Evolutionary conservation across 805 yeast genomes (phyloP).

Genomic region (Pichia ethanolica): DNA sequence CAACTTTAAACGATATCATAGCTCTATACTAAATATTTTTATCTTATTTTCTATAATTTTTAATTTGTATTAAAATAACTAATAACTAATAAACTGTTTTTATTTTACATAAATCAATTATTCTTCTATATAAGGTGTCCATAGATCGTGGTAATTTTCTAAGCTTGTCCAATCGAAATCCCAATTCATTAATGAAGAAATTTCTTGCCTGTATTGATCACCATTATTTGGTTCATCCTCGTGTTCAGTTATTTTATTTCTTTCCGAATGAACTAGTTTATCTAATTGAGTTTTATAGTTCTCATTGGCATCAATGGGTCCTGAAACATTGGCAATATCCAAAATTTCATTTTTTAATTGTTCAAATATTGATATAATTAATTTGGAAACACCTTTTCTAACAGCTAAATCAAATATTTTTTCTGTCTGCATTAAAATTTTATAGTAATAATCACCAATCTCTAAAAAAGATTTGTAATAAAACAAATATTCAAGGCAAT

Average conservation of each 20-base stretch:
- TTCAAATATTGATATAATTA: neutral
- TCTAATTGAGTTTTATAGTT: neutral
- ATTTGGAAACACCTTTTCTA: neutral
- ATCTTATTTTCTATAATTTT: no score
- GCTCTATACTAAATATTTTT: neutral
- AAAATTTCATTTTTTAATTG: neutral
- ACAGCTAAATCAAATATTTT: slow-evolving; percentile 2
- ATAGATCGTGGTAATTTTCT: neutral
- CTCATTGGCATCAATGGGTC: neutral
- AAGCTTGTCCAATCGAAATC: neutral
- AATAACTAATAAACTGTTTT: no score
- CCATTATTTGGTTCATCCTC: neutral
- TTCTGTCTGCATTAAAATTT: neutral
- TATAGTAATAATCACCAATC: neutral
- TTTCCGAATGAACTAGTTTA: neutral
- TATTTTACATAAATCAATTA: no score
- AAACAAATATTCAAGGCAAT: neutral
- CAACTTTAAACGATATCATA: neutral
- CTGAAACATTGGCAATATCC: slow-evolving; percentile 1
- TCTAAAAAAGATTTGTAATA: neutral
- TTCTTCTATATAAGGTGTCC: neutral
- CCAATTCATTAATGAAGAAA: neutral
- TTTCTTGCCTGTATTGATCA: neutral
- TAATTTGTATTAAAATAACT: no score
- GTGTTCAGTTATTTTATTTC: neutral